Conservation (phyloP, 179 eudicot genomes). For the Beta macrorhiza region DNA sequence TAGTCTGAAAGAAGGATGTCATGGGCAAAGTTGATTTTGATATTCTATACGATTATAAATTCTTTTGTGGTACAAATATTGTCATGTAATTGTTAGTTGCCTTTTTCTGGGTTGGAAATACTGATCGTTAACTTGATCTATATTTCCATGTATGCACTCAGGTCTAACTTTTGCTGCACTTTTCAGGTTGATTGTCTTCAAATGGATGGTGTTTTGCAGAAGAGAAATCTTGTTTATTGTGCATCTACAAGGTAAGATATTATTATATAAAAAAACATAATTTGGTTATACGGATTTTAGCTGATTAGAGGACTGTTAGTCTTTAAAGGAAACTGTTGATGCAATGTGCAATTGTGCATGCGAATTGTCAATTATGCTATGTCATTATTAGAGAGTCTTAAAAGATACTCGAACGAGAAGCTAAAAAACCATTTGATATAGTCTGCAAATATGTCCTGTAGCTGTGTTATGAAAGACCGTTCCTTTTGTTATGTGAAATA, state of each 20-base stretch:
- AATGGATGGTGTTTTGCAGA: constrained; percentile 93
- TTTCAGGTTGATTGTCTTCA: constrained; percentile 94
- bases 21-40: not conserved
- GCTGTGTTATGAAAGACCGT: not conserved
- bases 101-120: not conserved
- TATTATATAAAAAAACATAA: not conserved
- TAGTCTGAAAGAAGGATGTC: not conserved
- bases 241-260: constrained; percentile 88
- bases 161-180: constrained; percentile 20
- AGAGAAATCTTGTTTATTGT: constrained; percentile 94
- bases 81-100: not conserved
- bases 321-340: not conserved
- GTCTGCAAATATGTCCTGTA: not conserved
- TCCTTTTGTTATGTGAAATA: not conserved
- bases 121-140: not conserved
- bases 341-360: not conserved
- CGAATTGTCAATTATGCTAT: not conserved
- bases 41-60: not conserved
- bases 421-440: not conserved
- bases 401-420: not conserved
- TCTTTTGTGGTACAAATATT: not conserved
- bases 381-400: not conserved
- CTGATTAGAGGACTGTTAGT: not conserved
- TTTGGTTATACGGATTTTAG: not conserved
- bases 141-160: not conserved